phyloP scores from a whole-genome alignment of 1,139 yeast species.

The Cylindricascospora bacillispora region DNA sequence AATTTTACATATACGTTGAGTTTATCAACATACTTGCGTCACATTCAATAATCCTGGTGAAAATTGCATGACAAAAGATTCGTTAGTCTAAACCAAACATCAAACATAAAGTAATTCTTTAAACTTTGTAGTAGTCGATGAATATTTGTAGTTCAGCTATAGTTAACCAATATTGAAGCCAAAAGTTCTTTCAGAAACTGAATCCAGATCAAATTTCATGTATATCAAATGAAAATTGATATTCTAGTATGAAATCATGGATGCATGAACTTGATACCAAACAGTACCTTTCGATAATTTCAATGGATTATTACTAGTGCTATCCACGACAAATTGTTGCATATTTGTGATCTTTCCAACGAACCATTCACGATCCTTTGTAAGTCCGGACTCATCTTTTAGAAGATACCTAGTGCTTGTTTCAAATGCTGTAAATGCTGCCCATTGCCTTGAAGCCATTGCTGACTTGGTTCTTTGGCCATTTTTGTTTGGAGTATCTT shows the following conservation, averaged over 20 bases:
- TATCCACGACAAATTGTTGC: constrained; percentile 13
- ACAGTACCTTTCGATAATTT: constrained; percentile 16
- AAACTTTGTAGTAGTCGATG: no score
- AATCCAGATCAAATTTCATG: no score
- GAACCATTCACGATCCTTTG: constrained; percentile 24
- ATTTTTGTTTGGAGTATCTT: constrained; percentile 1
- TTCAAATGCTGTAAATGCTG: constrained; percentile 25
- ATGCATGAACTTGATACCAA: constrained; percentile 24
- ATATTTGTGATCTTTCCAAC: constrained; percentile 19
- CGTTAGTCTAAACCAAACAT: no score
- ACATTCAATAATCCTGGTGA: no score
- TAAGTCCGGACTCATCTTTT: constrained; percentile 10
- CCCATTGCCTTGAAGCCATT: constrained; percentile 17
- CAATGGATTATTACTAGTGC: constrained; percentile 13
- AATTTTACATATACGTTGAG: no score
- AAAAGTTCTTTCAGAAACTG: no score
- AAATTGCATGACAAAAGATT: no score
- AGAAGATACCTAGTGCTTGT: constrained; percentile 20
- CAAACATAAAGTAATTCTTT: no score
- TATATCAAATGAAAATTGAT: no score
- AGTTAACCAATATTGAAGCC: no score
- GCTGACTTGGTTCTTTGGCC: constrained; percentile 2
- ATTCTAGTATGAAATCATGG: constrained; percentile 8
- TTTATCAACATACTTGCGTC: no score
- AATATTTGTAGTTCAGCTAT: no score